Evolutionary conservation across 2,329 filamentous ascomycete genomes (phyloP).

Genomic region (Aureobasidium namibiae): DNA sequence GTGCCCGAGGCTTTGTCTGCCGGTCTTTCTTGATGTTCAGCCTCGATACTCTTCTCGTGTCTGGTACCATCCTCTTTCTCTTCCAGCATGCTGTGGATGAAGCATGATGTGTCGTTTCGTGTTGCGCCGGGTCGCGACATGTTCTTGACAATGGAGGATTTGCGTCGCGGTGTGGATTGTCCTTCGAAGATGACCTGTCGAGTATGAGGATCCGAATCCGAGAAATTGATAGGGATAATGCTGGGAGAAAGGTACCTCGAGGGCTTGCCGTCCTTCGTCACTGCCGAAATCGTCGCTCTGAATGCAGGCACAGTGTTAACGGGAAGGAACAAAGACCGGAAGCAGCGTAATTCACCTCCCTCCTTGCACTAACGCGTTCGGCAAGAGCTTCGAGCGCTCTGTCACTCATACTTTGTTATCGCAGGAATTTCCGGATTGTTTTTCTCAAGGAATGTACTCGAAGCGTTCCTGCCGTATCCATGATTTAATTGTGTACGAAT

Average conservation of each 20-base stretch:
- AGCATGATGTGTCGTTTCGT: constrained; percentile 45
- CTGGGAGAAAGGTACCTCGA: constrained; percentile 29
- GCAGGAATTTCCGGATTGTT: background rate
- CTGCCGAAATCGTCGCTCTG: constrained; percentile 18
- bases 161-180: constrained; percentile 46
- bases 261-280: constrained; percentile 31
- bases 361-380: background rate
- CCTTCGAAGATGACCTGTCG: constrained; percentile 49
- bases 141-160: constrained; percentile 48
- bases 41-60: constrained; percentile 20
- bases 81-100: constrained; percentile 53
- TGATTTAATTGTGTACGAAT: background rate
- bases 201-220: background rate
- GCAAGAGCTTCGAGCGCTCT: background rate
- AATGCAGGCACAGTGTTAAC: background rate
- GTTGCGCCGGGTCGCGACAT: constrained; percentile 28
- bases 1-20: constrained; percentile 36
- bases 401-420: background rate
- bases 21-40: constrained; percentile 24
- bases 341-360: background rate
- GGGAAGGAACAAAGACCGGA: background rate
- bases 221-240: background rate
- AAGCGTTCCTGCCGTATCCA: background rate
- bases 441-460: background rate
- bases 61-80: constrained; percentile 28